Base-by-base conservation (phyloP, 805 yeast species). In the Sporopachydermia lactativora region DNA sequence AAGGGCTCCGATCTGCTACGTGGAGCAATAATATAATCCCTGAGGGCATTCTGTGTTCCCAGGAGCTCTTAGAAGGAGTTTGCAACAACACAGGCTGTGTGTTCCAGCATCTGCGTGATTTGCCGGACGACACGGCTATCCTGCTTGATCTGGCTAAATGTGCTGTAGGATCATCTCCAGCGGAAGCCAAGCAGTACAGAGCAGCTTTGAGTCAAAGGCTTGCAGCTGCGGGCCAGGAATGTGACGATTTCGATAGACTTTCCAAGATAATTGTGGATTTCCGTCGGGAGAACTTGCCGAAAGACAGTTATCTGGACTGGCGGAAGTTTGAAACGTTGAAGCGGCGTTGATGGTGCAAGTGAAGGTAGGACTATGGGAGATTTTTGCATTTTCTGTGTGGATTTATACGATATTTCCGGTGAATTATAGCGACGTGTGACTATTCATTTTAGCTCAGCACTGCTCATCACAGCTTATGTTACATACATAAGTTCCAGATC, bases 1-100 rank as follows among this genome's bases (percentile, higher is more conserved):
- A 38, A 13, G 47, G 47, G 6, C 41, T 41, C 24, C 31, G 43
- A 14, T 49, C 54, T 4, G n/a, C 34, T 13, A 51, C 55, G 1
- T 52, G 50, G 41, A 45, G 37, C 15, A 43, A 40, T 36, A 39
- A 18, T 4, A 44, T 44, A 34, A 43, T 42, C 35, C 28, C 34
- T n/a, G 24, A 34, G 5, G 38, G 36, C 13, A 39, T 41, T n/a
- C 39, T 44, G 19, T 44, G 47, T 35, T 34, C 39, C 36, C 28
- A n/a, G 8, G 43, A 40, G 15, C 24, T 34, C 17, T n/a, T 38
- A 42, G 45, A 45, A 4, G 42, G 43, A 3, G 19, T 15, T 3
- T 52, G 55, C 38, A 19, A 37, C 16, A 44, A 43, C 19, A 16
- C 36, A 5, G 19, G 31, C 4, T 52, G 55, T 36, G 19, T 24